Percentiles rank a stretch among this genome's conserved stretches.
Evolutionary conservation across 768 basidiomycete genomes (phyloP).

Genomic region (Cystobasidium ongulense): DNA sequence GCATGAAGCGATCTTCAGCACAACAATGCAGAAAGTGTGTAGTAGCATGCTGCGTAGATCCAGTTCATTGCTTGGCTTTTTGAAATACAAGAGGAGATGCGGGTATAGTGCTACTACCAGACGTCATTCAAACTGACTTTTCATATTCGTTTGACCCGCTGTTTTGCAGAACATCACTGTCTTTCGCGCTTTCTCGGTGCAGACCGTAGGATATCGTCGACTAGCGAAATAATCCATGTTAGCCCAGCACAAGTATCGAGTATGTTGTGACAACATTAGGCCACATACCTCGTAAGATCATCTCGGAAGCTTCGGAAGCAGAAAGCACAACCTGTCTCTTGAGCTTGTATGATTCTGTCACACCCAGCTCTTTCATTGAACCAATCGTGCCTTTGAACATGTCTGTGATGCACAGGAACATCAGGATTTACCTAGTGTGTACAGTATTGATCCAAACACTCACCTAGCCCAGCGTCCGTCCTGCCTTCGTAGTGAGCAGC

Average conservation of each 20-base stretch:
- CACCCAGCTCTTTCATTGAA: slow-evolving; percentile 76
- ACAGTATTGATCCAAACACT: slow-evolving; percentile 41
- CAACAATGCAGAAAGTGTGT: too few species aligned
- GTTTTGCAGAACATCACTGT: slow-evolving; percentile 33
- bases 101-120: neutral
- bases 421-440: neutral
- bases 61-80: neutral
- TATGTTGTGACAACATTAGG: slow-evolving; percentile 42
- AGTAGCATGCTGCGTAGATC: too few species aligned
- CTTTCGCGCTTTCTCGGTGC: slow-evolving; percentile 73
- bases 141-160: too few species aligned
- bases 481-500: slow-evolving; percentile 91
- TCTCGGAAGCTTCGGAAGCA: slow-evolving; percentile 93
- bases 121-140: neutral
- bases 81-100: neutral
- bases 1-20: neutral
- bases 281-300: slow-evolving; percentile 72
- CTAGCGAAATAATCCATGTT: slow-evolving; percentile 49
- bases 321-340: slow-evolving; percentile 90
- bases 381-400: slow-evolving; percentile 78
- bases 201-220: slow-evolving; percentile 82
- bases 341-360: slow-evolving; percentile 95
- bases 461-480: slow-evolving; percentile 77
- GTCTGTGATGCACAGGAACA: slow-evolving; percentile 51
- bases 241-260: neutral